Evolutionary conservation across 768 basidiomycete species (phyloP).

Genomic region (Lentinula lateritia): DNA sequence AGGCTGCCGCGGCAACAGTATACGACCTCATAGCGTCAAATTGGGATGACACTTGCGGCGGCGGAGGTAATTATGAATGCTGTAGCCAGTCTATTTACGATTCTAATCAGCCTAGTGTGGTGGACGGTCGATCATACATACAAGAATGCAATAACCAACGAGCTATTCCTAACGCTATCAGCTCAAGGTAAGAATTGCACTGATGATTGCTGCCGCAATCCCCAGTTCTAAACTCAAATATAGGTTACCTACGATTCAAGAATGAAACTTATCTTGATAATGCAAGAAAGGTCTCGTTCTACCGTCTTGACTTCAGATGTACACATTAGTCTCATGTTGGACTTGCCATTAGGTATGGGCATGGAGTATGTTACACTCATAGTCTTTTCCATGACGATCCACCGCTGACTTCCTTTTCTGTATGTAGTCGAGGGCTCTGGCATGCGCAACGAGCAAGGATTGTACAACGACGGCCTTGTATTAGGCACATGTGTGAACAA

Average conservation of each 20-base stretch:
- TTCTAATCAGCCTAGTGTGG: slow-evolving; percentile 33
- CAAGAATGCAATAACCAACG: slow-evolving; percentile 58
- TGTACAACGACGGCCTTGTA: slow-evolving; percentile 20
- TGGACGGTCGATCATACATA: slow-evolving; percentile 52
- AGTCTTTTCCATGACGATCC: background rate
- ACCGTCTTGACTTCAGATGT: background rate
- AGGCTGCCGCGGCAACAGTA: slow-evolving; percentile 41
- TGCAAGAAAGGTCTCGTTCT: slow-evolving; percentile 33
- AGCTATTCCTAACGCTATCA: slow-evolving; percentile 47
- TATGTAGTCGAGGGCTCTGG: slow-evolving; percentile 16
- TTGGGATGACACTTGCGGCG: slow-evolving; percentile 47
- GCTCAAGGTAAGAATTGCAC: slow-evolving; percentile 18
- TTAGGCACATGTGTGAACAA: slow-evolving; percentile 16
- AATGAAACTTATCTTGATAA: slow-evolving; percentile 40
- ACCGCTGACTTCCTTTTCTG: background rate
- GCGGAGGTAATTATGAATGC: slow-evolving; percentile 33
- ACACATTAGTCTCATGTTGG: background rate
- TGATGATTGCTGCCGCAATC: background rate
- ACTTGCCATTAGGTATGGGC: slow-evolving; percentile 19
- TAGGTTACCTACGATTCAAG: slow-evolving; percentile 34
- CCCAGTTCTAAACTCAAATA: background rate
- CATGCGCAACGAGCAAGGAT: slow-evolving; percentile 20
- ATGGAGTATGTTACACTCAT: slow-evolving; percentile 25
- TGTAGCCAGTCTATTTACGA: background rate
- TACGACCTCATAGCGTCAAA: slow-evolving; percentile 47